phyloP scores from a whole-genome alignment of 148 eudicot species.

The Vaccinium corymbosum region DNA sequence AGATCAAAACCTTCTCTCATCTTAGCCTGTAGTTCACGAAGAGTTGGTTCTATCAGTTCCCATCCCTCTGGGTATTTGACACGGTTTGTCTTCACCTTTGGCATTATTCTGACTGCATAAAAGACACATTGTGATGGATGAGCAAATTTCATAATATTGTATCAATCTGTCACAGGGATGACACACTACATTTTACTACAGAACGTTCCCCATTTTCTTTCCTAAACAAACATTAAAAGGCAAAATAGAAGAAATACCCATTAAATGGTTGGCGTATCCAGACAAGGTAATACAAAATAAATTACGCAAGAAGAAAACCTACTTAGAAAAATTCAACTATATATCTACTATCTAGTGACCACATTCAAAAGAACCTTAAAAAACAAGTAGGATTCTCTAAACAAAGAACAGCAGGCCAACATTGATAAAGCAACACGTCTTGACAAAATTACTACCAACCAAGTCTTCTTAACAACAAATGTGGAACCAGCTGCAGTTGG shows the following conservation, averaged over 20 bases:
- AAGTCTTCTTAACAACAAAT: background rate
- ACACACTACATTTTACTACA: background rate
- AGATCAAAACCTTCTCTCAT: conserved; percentile 55
- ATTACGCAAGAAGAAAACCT: no score
- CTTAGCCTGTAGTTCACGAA: conserved; percentile 51
- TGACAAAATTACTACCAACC: no score
- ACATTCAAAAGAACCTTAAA: no score
- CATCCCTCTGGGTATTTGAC: conserved; percentile 57
- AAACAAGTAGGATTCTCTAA: no score
- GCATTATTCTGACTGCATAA: conserved; percentile 35
- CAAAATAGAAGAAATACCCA: background rate
- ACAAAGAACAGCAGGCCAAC: no score
- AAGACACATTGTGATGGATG: background rate
- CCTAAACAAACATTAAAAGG: background rate
- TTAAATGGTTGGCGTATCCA: background rate
- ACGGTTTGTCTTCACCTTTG: conserved; percentile 53
- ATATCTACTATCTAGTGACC: no score
- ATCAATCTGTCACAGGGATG: background rate
- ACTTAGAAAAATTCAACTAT: no score
- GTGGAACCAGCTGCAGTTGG: background rate
- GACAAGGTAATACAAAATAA: no score
- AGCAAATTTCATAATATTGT: background rate
- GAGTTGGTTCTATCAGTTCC: conserved; percentile 63
- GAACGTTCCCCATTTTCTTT: background rate
- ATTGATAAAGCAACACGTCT: no score